phyloP scores from a whole-genome alignment of 1,284 basidiomycete genomes.

The Leccinum angustisporum region DNA sequence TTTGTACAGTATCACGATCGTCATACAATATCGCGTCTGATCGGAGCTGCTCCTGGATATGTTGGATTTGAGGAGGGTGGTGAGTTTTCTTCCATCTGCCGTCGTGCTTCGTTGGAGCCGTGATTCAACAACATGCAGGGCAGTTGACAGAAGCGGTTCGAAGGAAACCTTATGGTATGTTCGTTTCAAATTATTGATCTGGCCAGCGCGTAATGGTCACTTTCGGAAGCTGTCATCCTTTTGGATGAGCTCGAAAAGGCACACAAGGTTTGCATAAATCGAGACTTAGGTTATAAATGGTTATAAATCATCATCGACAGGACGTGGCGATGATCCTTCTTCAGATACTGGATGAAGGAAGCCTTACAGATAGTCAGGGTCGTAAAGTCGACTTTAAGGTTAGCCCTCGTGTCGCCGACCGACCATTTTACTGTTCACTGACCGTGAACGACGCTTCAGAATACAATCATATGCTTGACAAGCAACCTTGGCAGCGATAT shows the following conservation, averaged over 20 bases:
- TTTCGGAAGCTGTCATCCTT: constrained; percentile 63
- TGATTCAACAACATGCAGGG: constrained; percentile 37
- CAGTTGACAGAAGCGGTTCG: constrained; percentile 89
- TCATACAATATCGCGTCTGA: constrained; percentile 86
- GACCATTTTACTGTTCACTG: constrained; percentile 1
- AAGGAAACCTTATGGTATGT: constrained; percentile 74
- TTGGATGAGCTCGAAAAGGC: constrained; percentile 93
- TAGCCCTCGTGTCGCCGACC: background rate
- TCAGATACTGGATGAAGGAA: constrained; percentile 92
- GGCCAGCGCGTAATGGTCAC: background rate
- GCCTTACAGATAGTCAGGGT: constrained; percentile 83
- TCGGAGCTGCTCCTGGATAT: constrained; percentile 83
- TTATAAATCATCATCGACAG: constrained; percentile 28
- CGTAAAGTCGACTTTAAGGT: constrained; percentile 80
- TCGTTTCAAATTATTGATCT: background rate
- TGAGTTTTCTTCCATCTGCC: background rate
- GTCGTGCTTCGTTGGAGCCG: background rate
- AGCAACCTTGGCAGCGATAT: constrained; percentile 67
- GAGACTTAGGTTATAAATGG: background rate
- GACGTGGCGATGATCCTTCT: constrained; percentile 91
- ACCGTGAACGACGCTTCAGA: constrained; percentile 21
- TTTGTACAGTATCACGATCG: constrained; percentile 73
- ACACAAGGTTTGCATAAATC: constrained; percentile 57
- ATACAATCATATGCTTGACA: constrained; percentile 40
- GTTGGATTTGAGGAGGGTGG: too few species aligned